Base-by-base conservation (phyloP, 106 monocot species). In the Xerophyta viscosa region DNA sequence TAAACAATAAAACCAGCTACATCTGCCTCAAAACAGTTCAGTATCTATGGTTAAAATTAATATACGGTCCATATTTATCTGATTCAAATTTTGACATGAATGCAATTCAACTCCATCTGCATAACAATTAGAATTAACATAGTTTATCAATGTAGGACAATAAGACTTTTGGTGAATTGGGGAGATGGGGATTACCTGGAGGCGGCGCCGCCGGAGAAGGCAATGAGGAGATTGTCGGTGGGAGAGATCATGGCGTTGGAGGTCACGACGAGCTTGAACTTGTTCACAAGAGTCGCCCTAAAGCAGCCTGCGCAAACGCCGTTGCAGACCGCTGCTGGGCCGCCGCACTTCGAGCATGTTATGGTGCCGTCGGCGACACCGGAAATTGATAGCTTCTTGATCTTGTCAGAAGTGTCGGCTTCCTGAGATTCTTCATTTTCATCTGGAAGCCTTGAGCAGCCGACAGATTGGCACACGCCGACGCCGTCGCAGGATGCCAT, bases 171-270 rank as follows among this genome's bases (percentile, higher is more conserved):
- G n/a, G n/a, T n/a, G n/a, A n/a, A n/a, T n/a, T n/a, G n/a, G n/a
- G n/a, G n/a, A n/a, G n/a, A n/a, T n/a, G 29, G 41, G 25, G 46
- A 0, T 26, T 19, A 98, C 98, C 98, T 86, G 56, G 98, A 98
- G 13, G 82, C 68, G 12, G 82, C 68, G 28, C 90, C 90, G 46
- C 98, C 98, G 31, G 98, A 90, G 73, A 74, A 79, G 60, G 98
- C 98, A 36, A 98, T 68, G 49, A 98, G 89, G 29, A 98, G 63
- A 0, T 79, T 74, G 52, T 98, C 98, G 29, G 76, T 68, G 31
- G 98, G 98, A 13, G 79, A 69, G 10, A 98, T 86, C 98, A 98
- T 90, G 41, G 79, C 89, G 58, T 90, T 98, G 56, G 82, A 56
- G 13, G 86, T 86, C 49, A 98, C 90, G 18, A 86, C 77, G 24